These are phyloP conservation scores for Daldinia grandis DNA, from an alignment of 495 filamentous ascomycete species.

Conservation along the genomic window DNA sequence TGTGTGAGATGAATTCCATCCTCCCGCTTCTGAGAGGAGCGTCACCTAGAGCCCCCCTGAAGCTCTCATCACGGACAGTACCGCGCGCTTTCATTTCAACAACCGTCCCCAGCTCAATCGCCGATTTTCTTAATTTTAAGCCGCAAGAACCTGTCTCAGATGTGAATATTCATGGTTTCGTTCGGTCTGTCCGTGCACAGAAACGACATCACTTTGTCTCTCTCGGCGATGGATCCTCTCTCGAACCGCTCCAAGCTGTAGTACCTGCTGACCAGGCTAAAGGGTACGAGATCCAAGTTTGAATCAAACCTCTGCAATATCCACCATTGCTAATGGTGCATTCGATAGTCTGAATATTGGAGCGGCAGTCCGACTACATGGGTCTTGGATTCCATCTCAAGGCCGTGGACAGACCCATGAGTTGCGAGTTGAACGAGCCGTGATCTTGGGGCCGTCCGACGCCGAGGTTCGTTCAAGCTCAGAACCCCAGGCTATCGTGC, in stretches of 20 bases:
- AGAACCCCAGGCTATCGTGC: slow-evolving; percentile 9
- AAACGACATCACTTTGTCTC: slow-evolving; percentile 84
- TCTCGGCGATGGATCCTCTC: slow-evolving; percentile 86
- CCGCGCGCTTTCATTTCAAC: slow-evolving; percentile 39
- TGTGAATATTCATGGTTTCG: slow-evolving; percentile 74
- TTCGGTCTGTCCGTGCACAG: slow-evolving; percentile 86
- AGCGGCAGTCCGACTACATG: slow-evolving; percentile 78
- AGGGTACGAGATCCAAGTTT: slow-evolving; percentile 66
- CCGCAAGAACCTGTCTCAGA: slow-evolving; percentile 41
- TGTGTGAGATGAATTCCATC: slow-evolving; percentile 33
- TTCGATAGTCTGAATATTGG: slow-evolving; percentile 76
- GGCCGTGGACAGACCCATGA: slow-evolving; percentile 80
- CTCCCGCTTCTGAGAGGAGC: slow-evolving; percentile 35
- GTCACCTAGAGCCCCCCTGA: slow-evolving; percentile 27
- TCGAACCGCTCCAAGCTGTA: slow-evolving; percentile 81
- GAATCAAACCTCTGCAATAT: slow-evolving; percentile 24
- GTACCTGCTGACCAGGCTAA: slow-evolving; percentile 77
- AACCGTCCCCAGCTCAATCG: slow-evolving; percentile 30
- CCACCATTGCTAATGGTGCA: slow-evolving; percentile 32
- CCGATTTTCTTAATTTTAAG: slow-evolving; percentile 44
- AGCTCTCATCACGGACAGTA: slow-evolving; percentile 10
- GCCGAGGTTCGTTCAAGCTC: slow-evolving; percentile 68
- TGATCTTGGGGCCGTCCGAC: slow-evolving; percentile 78
- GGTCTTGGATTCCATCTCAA: slow-evolving; percentile 78
- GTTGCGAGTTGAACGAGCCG: slow-evolving; percentile 73